Evolutionary conservation across 2,329 filamentous ascomycete genomes (phyloP).

Genomic region (Geosmithia flava): DNA sequence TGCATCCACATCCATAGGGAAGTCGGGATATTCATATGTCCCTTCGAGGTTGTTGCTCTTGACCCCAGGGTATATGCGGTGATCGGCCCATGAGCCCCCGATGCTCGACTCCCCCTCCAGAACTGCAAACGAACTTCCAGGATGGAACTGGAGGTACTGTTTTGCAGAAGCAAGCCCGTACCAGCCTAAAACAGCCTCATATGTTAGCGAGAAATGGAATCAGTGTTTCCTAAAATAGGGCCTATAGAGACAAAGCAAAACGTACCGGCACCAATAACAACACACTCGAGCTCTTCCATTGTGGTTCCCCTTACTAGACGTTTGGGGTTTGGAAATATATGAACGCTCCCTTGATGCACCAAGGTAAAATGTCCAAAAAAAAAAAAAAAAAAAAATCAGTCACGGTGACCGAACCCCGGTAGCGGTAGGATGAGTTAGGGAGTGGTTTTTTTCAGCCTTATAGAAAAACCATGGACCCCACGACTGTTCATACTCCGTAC

Average conservation of each 20-base stretch:
- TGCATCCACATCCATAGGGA: conserved; percentile 50
- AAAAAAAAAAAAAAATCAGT: no score
- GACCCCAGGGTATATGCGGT: conserved; percentile 56
- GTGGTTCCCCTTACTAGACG: conserved; percentile 9
- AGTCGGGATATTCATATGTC: conserved; percentile 62
- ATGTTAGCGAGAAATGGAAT: background rate
- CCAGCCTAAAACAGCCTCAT: no score
- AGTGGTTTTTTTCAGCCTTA: no score
- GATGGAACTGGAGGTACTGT: background rate
- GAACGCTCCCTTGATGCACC: no score
- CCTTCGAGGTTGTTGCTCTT: conserved; percentile 65
- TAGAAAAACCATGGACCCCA: no score
- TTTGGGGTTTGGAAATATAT: background rate
- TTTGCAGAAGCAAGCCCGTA: conserved; percentile 2
- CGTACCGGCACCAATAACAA: conserved; percentile 3
- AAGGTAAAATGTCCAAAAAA: no score
- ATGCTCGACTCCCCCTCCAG: background rate
- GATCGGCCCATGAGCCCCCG: conserved; percentile 61
- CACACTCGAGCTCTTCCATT: conserved; percentile 2
- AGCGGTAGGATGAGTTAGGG: no score
- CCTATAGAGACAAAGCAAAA: background rate
- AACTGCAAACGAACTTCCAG: background rate
- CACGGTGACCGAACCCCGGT: no score
- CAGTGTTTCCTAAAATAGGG: background rate
- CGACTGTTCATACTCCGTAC: no score